Evolutionary conservation across 176 grass and related monocot genomes (phyloP), one percentile per base, ranked within the genome.

Genomic region (Bonia amplexicaulis): DNA sequence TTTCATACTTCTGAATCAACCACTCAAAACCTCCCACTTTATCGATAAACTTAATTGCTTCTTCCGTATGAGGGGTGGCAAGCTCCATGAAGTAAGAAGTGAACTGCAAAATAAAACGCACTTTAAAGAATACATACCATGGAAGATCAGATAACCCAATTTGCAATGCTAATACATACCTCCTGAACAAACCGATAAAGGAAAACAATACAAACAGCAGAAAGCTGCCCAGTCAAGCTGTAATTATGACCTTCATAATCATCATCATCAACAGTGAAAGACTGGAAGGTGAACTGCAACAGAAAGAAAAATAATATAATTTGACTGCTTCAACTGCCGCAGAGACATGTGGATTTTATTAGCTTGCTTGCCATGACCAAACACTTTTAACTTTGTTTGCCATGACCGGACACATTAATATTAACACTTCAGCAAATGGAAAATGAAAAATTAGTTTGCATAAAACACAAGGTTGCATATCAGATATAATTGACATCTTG

Each of bases 11-110:
- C 87, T 98, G 91, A 92, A 98, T 90, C 49, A 98, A 86, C 93
- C 93, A 93, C 91, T 95, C 91, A 49, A 98, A 92, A 71, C 89
- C 96, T 73, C 96, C 96, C 48, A 98, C 96, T 92, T 98, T 98
- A 74, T 98, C 96, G 1, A 98, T 92, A 74, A 98, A 93, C 68
- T 95, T 93, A 83, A 95, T 98, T 88, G 91, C 96, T 72, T 98
- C 96, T 88, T 98, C 91, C 57, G 93, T 93, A 83, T 98, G 93
- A 59, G 93, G 93, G 17, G 96, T 95, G 42, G 93, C 96, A 85
- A 98, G 96, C 85, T 98, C 96, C 96, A 98, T 95, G 87, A 98
- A 98, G 42, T 98, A 98, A 63, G 96, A 95, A 70, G 90, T 93
- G 72, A 98, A 91, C 96, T 98, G 87, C 58, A 88, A 83, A 91